phyloP scores from a whole-genome alignment of 2,329 filamentous ascomycete genomes.

The Hymenoscyphus fraxineus region DNA sequence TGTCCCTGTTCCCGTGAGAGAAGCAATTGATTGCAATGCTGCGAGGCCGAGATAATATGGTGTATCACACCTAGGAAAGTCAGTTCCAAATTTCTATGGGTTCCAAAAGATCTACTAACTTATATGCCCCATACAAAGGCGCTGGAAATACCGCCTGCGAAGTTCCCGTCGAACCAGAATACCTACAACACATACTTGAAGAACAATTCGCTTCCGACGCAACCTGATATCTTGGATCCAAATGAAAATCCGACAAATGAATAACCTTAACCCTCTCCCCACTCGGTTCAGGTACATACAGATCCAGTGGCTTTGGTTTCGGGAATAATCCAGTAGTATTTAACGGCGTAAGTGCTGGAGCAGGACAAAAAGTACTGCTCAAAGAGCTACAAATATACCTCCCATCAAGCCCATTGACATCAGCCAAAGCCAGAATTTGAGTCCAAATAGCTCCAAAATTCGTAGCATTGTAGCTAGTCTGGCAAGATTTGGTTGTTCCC shows the following conservation, averaged over 20 bases:
- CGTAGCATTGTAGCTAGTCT: conserved; percentile 43
- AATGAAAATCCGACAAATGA: conserved; percentile 53
- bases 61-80: conserved; percentile 45
- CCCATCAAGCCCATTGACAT: conserved; percentile 52
- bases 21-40: conserved; percentile 49
- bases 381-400: conserved; percentile 53
- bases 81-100: neutral
- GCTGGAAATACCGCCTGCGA: conserved; percentile 43
- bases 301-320: conserved; percentile 49
- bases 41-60: conserved; percentile 55
- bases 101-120: conserved; percentile 23
- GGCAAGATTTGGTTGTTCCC: conserved; percentile 45
- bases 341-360: conserved; percentile 42
- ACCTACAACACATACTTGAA: conserved; percentile 48
- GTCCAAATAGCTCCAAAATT: conserved; percentile 55
- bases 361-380: conserved; percentile 44
- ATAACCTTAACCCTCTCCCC: conserved; percentile 53
- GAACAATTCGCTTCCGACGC: conserved; percentile 52
- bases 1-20: conserved; percentile 51
- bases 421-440: conserved; percentile 50
- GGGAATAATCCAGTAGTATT: conserved; percentile 47
- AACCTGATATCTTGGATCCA: conserved; percentile 51
- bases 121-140: conserved; percentile 51
- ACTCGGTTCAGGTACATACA: conserved; percentile 43
- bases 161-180: conserved; percentile 36